phyloP scores from a whole-genome alignment of 768 basidiomycete genomes.

The Tulasnella sp. region DNA sequence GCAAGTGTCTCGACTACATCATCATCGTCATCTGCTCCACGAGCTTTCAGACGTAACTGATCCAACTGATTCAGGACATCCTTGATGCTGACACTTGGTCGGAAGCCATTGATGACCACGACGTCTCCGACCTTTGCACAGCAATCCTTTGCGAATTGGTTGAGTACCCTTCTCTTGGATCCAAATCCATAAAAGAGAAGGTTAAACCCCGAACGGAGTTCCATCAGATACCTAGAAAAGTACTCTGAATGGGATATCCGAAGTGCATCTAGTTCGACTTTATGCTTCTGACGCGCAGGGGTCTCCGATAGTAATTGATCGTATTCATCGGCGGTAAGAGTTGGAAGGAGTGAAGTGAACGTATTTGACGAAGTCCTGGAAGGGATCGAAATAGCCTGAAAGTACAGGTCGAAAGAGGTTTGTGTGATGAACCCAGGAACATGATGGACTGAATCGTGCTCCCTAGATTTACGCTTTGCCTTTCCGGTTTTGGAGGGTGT shows the following conservation, averaged over 20 bases:
- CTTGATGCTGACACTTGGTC: conserved; percentile 51
- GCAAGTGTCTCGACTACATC: conserved; percentile 17
- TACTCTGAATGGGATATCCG: conserved; percentile 27
- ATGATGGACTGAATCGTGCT: conserved; percentile 1
- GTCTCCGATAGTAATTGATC: conserved; percentile 23
- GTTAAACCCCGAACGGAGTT: conserved; percentile 76
- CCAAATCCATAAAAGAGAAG: conserved; percentile 81
- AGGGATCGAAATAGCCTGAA: conserved; percentile 47
- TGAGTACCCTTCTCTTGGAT: conserved; percentile 66
- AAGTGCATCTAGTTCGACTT: conserved; percentile 24
- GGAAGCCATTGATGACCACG: conserved; percentile 66
- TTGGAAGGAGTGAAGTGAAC: conserved; percentile 61
- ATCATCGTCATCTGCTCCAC: conserved; percentile 22
- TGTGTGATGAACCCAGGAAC: conserved; percentile 32
- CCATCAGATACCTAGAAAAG: conserved; percentile 50
- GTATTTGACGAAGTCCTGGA: conserved; percentile 64
- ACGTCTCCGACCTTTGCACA: conserved; percentile 55
- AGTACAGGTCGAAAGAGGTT: conserved; percentile 78
- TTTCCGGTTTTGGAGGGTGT: conserved; percentile 1
- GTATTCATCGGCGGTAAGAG: conserved; percentile 56
- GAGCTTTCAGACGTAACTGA: conserved; percentile 30
- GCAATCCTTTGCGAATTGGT: conserved; percentile 50
- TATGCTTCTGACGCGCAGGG: conserved; percentile 19
- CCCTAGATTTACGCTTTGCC: neutral
- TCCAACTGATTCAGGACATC: conserved; percentile 56